These are phyloP conservation scores for Lumnitzera racemosa DNA, from an alignment of 345 rosid species.

Conservation along the genomic window DNA sequence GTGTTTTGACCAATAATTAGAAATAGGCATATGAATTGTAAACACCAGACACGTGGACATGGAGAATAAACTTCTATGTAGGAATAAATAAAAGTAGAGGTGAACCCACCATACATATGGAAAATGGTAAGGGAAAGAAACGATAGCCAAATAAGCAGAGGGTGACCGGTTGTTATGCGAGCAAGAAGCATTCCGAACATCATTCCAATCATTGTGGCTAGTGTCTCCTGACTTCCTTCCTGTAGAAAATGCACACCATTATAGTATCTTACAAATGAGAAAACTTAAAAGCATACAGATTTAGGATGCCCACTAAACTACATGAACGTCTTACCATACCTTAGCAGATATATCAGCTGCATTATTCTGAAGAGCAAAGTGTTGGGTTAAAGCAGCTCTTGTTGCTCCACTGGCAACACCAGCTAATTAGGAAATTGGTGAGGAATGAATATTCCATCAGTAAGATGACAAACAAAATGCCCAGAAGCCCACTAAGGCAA, in stretches of 20 bases:
- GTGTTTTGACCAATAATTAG: too few relatives aligned
- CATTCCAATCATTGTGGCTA: constrained; percentile 96
- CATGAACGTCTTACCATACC: constrained; percentile 28
- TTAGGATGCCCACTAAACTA: constrained; percentile 6
- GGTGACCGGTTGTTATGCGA: constrained; percentile 60
- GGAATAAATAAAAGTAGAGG: constrained; percentile 4
- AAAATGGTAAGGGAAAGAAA: constrained; percentile 77
- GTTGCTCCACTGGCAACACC: constrained; percentile 99
- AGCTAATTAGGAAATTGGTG: constrained; percentile 30
- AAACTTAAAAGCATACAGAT: background rate
- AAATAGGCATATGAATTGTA: background rate
- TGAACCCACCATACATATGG: constrained; percentile 82
- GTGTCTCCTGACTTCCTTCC: constrained; percentile 98
- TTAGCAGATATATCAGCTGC: constrained; percentile 95
- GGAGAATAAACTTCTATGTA: background rate
- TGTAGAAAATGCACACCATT: constrained; percentile 13
- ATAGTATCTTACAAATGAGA: background rate
- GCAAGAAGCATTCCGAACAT: constrained; percentile 88
- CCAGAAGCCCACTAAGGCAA: too few relatives aligned
- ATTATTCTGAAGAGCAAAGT: constrained; percentile 90
- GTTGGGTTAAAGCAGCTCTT: constrained; percentile 96
- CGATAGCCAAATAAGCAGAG: constrained; percentile 69
- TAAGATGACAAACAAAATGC: background rate
- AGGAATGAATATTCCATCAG: background rate
- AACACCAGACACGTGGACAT: background rate